Evolutionary conservation across 495 filamentous ascomycete genomes (phyloP).

Genomic region (Xylaria telfairii): DNA sequence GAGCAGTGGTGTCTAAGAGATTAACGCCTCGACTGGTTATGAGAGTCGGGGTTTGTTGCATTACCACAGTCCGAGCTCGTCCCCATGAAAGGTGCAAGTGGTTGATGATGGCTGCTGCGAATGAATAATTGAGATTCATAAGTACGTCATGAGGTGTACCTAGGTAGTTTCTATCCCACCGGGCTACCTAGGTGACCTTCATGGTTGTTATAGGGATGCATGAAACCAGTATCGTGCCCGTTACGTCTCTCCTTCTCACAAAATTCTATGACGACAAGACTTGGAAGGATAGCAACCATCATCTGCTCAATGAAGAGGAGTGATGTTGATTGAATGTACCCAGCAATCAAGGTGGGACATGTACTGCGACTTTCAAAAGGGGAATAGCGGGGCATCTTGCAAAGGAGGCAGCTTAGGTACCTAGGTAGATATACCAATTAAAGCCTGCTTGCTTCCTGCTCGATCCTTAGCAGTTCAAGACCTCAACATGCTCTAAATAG

Average conservation of each 20-base stretch:
- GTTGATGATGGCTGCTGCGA: neutral
- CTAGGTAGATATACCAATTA: no score
- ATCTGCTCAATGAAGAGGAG: no score
- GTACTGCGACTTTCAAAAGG: no score
- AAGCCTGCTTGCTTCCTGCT: no score
- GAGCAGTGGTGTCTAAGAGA: constrained; percentile 17
- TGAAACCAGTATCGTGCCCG: neutral
- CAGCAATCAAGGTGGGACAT: no score
- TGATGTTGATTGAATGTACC: no score
- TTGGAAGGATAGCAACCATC: neutral
- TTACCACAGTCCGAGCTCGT: neutral
- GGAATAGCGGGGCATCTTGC: no score
- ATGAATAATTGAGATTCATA: neutral
- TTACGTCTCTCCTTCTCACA: neutral
- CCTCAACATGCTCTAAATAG: no score
- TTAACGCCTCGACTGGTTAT: neutral
- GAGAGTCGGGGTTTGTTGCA: neutral
- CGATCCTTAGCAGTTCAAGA: no score
- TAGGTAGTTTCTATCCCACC: neutral
- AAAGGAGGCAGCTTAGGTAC: no score
- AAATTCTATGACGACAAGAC: neutral
- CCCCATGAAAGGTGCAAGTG: neutral
- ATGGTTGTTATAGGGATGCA: neutral
- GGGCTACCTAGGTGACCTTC: neutral
- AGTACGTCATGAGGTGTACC: neutral